These are phyloP conservation scores for Cocos nucifera DNA, from an alignment of 176 grass and related monocot species.

Conservation along the genomic window DNA sequence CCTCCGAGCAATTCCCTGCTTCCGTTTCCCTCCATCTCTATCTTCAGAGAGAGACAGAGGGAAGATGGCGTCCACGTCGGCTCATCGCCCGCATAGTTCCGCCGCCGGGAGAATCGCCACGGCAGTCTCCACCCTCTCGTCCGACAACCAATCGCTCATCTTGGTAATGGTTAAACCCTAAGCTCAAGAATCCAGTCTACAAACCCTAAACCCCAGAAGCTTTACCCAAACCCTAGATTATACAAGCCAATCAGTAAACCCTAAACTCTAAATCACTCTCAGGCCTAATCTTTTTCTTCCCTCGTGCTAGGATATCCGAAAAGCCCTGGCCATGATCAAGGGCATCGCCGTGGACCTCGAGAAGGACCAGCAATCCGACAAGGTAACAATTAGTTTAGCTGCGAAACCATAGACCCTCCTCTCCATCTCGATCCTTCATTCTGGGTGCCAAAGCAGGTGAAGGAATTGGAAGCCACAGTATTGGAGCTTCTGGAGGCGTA, in stretches of 20 bases:
- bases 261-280: slow-evolving; percentile 21
- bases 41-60: too few relatives aligned
- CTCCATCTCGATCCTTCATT: not conserved
- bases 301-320: slow-evolving; percentile 64
- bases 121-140: slow-evolving; percentile 20
- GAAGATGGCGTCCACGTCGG: slow-evolving; percentile 24
- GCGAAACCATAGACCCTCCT: slow-evolving; percentile 7
- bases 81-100: not conserved
- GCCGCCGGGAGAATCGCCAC: slow-evolving; percentile 28
- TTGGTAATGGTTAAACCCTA: slow-evolving; percentile 39
- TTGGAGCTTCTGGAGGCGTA: slow-evolving; percentile 54
- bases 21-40: not conserved
- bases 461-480: slow-evolving; percentile 40
- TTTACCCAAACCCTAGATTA: too few relatives aligned
- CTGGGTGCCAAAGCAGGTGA: slow-evolving; percentile 38
- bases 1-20: too few relatives aligned
- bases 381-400: slow-evolving; percentile 17
- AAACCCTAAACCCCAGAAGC: slow-evolving; percentile 34
- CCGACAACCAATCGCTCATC: slow-evolving; percentile 49
- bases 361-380: slow-evolving; percentile 39
- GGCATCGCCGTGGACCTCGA: slow-evolving; percentile 57
- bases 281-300: not conserved
- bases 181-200: not conserved
- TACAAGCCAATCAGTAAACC: slow-evolving; percentile 11
- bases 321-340: slow-evolving; percentile 45